Evolutionary conservation across 1,139 yeast species (phyloP).

Genomic region (Nakaseomyces uthaithaninus): DNA sequence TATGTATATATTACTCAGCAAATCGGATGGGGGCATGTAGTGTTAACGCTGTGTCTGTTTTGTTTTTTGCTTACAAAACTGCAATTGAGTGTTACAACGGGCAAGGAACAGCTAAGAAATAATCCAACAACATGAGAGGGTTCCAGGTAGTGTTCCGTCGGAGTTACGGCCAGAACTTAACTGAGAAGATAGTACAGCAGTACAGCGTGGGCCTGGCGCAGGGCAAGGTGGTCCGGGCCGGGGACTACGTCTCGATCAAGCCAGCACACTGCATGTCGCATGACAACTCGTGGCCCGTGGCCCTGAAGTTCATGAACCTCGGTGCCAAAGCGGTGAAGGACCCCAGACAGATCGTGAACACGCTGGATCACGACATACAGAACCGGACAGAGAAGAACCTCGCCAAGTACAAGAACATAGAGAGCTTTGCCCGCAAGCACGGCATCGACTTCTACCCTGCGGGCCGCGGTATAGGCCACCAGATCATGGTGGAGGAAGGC

Average conservation of each 20-base stretch:
- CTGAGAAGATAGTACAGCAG: constrained; percentile 90
- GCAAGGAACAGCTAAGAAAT: no score
- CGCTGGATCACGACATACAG: constrained; percentile 96
- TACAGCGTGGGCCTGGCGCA: constrained; percentile 77
- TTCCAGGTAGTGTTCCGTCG: no score
- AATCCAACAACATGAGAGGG: no score
- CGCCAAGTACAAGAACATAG: constrained; percentile 79
- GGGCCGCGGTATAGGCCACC: constrained; percentile 98
- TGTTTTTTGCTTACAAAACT: no score
- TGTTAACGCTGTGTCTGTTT: no score
- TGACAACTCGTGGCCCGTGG: constrained; percentile 99
- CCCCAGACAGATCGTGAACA: constrained; percentile 85
- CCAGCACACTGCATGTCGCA: constrained; percentile 99
- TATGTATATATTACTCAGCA: no score
- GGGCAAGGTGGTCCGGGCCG: constrained; percentile 68
- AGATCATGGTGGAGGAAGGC: constrained; percentile 97
- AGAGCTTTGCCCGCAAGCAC: constrained; percentile 77
- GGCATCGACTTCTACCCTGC: constrained; percentile 98
- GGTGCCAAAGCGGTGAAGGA: constrained; percentile 82
- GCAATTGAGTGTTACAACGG: no score
- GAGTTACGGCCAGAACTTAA: constrained; percentile 55
- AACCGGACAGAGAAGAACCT: constrained; percentile 82
- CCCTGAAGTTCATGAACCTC: constrained; percentile 87
- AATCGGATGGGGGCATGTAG: no score
- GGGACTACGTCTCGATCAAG: constrained; percentile 88